These are phyloP conservation scores for Zea luxurians DNA, from an alignment of 176 grass and related monocot species.

Conservation along the genomic window DNA sequence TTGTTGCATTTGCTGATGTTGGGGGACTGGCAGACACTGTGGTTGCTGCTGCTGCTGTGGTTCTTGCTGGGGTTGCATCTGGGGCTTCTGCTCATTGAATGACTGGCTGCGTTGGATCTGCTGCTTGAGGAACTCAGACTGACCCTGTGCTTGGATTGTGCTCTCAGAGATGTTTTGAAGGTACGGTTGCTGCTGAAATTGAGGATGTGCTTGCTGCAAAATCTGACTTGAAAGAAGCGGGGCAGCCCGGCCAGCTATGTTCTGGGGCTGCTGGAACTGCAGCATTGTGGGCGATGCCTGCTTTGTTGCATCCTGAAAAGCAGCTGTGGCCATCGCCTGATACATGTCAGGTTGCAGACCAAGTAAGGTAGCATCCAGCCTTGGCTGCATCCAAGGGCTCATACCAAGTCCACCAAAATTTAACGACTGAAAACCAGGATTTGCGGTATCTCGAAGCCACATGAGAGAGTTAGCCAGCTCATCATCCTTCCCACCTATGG, in stretches of 20 bases:
- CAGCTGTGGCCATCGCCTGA: conserved; percentile 56
- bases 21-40: conserved; percentile 53
- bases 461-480: conserved; percentile 84
- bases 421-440: conserved; percentile 73
- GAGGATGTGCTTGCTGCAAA: conserved; percentile 62
- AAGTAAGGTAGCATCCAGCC: conserved; percentile 62
- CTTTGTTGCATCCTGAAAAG: conserved; percentile 62
- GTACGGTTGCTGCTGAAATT: conserved; percentile 63
- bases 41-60: conserved; percentile 49
- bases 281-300: conserved; percentile 64
- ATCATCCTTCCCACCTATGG: conserved; percentile 89
- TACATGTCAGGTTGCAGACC: conserved; percentile 74
- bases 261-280: conserved; percentile 84
- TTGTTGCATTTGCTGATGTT: conserved; percentile 69
- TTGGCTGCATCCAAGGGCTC: conserved; percentile 81
- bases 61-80: conserved; percentile 40
- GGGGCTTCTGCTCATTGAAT: conserved; percentile 57
- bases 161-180: conserved; percentile 52
- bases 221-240: conserved; percentile 62
- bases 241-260: conserved; percentile 44
- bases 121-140: conserved; percentile 63
- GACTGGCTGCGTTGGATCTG: conserved; percentile 50
- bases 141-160: conserved; percentile 57
- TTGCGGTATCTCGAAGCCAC: conserved; percentile 83
- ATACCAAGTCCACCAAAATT: conserved; percentile 76